phyloP scores from a whole-genome alignment of 2,329 filamentous ascomycete species.

The Paramyrothecium sp. region DNA sequence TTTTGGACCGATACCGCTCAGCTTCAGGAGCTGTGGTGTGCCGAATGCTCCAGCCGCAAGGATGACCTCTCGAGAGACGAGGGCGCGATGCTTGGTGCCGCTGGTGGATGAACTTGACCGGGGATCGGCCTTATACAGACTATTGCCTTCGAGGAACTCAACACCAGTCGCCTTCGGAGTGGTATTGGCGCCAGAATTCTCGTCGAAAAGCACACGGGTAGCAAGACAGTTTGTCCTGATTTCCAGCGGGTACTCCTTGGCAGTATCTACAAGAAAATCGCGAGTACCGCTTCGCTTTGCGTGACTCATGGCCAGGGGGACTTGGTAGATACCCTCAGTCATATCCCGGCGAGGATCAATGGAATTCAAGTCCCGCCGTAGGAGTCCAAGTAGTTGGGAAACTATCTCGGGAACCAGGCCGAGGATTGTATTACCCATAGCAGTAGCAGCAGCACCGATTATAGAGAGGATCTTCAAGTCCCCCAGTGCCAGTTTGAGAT shows the following conservation, averaged over 20 bases:
- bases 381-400: neutral
- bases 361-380: neutral
- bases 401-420: neutral
- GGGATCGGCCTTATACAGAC: slow-evolving; percentile 41
- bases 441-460: neutral
- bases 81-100: too few relatives aligned
- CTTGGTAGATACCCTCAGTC: neutral
- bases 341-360: neutral
- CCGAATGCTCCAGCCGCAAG: slow-evolving; percentile 46
- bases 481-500: neutral
- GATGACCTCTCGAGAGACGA: slow-evolving; percentile 40
- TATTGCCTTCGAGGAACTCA: slow-evolving; percentile 38
- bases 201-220: slow-evolving; percentile 33
- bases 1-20: slow-evolving; percentile 42
- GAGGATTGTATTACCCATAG: neutral
- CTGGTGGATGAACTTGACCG: slow-evolving; percentile 21
- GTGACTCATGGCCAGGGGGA: neutral
- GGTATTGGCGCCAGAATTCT: slow-evolving; percentile 6
- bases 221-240: slow-evolving; percentile 25
- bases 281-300: neutral
- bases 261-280: neutral
- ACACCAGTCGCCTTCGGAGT: slow-evolving; percentile 38
- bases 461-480: neutral
- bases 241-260: slow-evolving; percentile 14
- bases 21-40: slow-evolving; percentile 44